Conservation (phyloP, 202 grass and related monocot genomes). For the Eragrostis tef region DNA sequence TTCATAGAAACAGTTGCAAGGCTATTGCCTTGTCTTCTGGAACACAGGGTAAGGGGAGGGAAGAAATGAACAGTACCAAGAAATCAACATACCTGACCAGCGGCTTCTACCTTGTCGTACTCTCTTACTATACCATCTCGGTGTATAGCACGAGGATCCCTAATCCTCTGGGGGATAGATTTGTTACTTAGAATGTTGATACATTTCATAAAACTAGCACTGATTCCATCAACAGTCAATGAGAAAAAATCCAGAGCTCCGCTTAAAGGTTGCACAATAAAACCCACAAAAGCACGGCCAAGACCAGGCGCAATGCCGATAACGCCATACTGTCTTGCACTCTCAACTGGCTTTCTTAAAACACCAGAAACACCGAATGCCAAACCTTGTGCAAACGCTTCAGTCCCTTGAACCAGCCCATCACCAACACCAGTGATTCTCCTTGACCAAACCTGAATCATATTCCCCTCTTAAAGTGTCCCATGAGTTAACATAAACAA, state of each 20-base stretch:
- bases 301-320: constrained; percentile 93
- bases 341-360: constrained; percentile 93
- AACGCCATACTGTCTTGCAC: constrained; percentile 80
- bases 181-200: constrained; percentile 93
- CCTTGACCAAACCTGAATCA: constrained; percentile 82
- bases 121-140: constrained; percentile 81
- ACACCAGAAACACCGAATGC: constrained; percentile 98
- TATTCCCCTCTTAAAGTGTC: constrained; percentile 38
- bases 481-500: constrained; percentile 33
- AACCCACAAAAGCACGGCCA: constrained; percentile 89
- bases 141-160: constrained; percentile 85
- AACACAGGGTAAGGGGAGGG: neutral
- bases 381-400: constrained; percentile 96
- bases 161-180: constrained; percentile 64
- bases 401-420: constrained; percentile 84
- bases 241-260: constrained; percentile 91
- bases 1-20: constrained; percentile 6
- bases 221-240: constrained; percentile 85
- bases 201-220: constrained; percentile 87
- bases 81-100: constrained; percentile 72
- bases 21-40: neutral
- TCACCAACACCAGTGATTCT: constrained; percentile 93
- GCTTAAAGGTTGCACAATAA: constrained; percentile 95
- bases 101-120: constrained; percentile 73
- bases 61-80: constrained; percentile 14